Conservation (phyloP, 805 yeast genomes). For the Starmerella floris region DNA sequence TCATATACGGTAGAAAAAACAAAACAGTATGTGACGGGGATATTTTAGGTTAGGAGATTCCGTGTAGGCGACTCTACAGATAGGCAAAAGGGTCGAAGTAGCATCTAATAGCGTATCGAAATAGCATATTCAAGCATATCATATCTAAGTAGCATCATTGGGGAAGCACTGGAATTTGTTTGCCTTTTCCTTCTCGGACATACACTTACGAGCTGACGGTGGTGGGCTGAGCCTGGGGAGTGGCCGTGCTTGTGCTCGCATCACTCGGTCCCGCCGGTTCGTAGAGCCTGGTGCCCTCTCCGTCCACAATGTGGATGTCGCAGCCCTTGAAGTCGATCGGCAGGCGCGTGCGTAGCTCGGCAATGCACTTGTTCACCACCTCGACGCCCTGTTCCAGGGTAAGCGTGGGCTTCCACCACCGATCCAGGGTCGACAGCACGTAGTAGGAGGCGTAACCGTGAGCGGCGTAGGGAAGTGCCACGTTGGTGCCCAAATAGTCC, state of each 20-base stretch:
- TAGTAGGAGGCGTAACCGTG: slow-evolving; percentile 98
- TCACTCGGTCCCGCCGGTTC: not conserved
- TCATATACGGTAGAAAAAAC: no score
- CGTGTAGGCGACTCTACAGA: no score
- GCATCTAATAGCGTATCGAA: no score
- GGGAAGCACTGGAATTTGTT: no score
- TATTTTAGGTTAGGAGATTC: no score
- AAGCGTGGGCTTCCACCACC: slow-evolving; percentile 71
- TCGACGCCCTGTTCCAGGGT: slow-evolving; percentile 63
- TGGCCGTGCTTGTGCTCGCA: not conserved
- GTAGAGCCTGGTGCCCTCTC: slow-evolving; percentile 38
- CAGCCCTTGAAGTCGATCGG: slow-evolving; percentile 92
- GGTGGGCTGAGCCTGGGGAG: not conserved
- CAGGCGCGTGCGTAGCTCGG: slow-evolving; percentile 70
- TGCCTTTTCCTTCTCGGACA: no score
- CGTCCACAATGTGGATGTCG: slow-evolving; percentile 49
- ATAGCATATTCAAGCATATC: no score
- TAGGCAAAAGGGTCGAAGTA: no score
- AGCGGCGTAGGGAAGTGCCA: slow-evolving; percentile 87
- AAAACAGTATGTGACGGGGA: no score
- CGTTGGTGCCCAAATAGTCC: slow-evolving; percentile 87
- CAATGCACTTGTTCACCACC: slow-evolving; percentile 56
- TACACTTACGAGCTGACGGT: not conserved
- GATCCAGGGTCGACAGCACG: slow-evolving; percentile 77
- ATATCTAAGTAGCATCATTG: no score